These are phyloP conservation scores for Paraglomus occultum DNA, from an alignment of 192 early-diverging fungal genomes.

Conservation along the genomic window DNA sequence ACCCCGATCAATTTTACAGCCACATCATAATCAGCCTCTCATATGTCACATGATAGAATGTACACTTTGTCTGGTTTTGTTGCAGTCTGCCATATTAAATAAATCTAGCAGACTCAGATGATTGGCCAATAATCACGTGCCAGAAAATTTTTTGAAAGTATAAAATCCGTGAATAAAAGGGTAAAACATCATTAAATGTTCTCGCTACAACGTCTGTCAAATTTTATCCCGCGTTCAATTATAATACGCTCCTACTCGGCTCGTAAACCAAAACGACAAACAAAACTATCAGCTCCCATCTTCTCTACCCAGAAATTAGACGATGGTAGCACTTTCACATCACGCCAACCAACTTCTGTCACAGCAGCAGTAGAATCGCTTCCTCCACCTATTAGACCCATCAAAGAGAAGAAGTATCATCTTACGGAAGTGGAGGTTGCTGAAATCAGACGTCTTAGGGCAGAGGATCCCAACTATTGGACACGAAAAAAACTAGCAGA, in stretches of 20 bases:
- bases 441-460: conserved; percentile 36
- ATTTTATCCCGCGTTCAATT: neutral
- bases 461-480: conserved; percentile 38
- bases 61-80: no score
- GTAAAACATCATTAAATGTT: no score
- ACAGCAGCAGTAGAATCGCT: neutral
- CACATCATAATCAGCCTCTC: no score
- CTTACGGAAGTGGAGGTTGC: conserved; percentile 33
- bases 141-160: no score
- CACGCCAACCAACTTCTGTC: neutral
- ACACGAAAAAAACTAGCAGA: conserved; percentile 37
- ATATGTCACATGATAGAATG: no score
- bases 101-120: no score
- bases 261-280: neutral
- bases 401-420: conserved; percentile 8
- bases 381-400: conserved; percentile 19
- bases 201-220: no score
- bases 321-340: conserved; percentile 16
- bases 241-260: conserved; percentile 4
- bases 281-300: conserved; percentile 2
- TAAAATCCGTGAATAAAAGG: no score
- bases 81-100: no score
- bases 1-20: no score
- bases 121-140: no score
- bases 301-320: neutral